These are phyloP conservation scores for Paramecium pentaurelia DNA, from an alignment of 73 alveolate species.

Conservation along the genomic window DNA sequence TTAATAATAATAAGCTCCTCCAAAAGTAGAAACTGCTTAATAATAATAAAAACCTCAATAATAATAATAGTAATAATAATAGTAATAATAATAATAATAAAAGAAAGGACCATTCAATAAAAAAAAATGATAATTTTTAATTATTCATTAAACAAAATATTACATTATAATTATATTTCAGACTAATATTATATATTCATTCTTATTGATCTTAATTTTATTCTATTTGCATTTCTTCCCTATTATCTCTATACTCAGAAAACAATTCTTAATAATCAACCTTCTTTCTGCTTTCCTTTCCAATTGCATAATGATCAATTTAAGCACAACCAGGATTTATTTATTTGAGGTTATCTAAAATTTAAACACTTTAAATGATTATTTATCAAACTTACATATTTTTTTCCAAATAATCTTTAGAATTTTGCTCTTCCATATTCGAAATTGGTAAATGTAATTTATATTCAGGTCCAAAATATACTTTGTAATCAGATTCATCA, in stretches of 20 bases:
- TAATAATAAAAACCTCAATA: neutral
- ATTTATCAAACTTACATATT: neutral
- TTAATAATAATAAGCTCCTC: neutral
- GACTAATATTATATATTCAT: neutral
- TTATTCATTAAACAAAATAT: neutral
- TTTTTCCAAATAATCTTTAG: conserved; percentile 73
- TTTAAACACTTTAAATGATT: neutral
- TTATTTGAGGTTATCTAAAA: neutral
- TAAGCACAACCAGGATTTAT: neutral
- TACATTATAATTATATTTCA: neutral
- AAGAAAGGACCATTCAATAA: neutral
- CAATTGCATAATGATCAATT: neutral
- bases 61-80: neutral
- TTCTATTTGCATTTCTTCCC: conserved; percentile 60
- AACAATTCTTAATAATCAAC: conserved; percentile 11
- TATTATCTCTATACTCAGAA: neutral
- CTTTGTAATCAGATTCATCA: conserved; percentile 72
- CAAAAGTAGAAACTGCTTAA: neutral
- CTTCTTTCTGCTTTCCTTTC: neutral
- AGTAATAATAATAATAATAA: neutral
- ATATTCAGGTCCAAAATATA: conserved; percentile 95
- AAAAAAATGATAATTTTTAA: neutral
- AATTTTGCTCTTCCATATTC: conserved; percentile 96
- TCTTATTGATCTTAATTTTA: neutral
- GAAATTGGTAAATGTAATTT: conserved; percentile 89